Evolutionary conservation across 2,329 filamentous ascomycete genomes (phyloP).

Genomic region (Pseudopithomyces maydicus): DNA sequence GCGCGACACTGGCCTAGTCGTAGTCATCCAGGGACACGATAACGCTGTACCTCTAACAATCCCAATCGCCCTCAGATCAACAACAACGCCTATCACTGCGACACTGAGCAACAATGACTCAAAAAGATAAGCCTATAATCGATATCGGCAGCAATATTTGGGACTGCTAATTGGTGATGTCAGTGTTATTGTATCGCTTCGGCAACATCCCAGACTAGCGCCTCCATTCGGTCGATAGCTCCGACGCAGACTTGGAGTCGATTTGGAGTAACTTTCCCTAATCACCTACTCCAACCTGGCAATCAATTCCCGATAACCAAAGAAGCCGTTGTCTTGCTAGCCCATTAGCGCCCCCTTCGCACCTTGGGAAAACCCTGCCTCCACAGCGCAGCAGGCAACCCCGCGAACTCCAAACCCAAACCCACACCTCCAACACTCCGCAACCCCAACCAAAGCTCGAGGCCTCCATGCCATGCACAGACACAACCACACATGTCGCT

Average conservation of each 20-base stretch:
- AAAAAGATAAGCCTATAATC: neutral
- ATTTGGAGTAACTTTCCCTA: slow-evolving; percentile 1
- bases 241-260: neutral
- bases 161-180: neutral
- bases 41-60: too few species aligned
- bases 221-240: neutral
- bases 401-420: slow-evolving; percentile 18
- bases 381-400: neutral
- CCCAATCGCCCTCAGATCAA: too few species aligned
- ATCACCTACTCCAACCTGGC: neutral
- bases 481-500: slow-evolving; percentile 30
- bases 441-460: slow-evolving; percentile 7
- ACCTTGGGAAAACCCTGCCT: neutral
- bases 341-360: neutral
- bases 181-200: neutral
- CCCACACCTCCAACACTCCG: slow-evolving; percentile 13
- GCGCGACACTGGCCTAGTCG: too few species aligned
- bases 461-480: slow-evolving; percentile 30
- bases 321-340: neutral
- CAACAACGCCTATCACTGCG: too few species aligned
- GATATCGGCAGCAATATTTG: too few species aligned
- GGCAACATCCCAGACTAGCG: neutral
- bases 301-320: neutral
- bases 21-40: too few species aligned
- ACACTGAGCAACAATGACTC: too few species aligned